Conservation (phyloP, 169 alveolate genomes). For the Plasmodium fragile region DNA sequence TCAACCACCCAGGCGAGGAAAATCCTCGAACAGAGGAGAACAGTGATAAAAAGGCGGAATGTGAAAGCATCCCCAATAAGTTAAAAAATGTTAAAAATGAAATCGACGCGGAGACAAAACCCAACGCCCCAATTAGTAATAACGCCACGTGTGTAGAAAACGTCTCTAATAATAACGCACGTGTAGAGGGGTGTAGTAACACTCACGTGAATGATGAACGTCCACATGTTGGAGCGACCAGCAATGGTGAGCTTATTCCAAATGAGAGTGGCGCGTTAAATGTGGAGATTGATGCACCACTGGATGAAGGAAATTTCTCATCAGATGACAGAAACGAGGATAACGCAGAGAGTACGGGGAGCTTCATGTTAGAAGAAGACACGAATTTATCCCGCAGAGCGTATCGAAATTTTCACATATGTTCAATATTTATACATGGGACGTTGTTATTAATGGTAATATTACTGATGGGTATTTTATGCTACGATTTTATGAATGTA, state of each 20-base stretch:
- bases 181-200: background rate
- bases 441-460: constrained; percentile 28
- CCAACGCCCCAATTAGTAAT: background rate
- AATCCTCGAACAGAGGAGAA: background rate
- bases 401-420: constrained; percentile 54
- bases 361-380: constrained; percentile 69
- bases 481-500: constrained; percentile 14
- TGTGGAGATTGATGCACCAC: background rate
- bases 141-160: background rate
- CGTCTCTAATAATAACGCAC: background rate
- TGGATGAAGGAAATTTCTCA: background rate
- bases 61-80: background rate
- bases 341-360: constrained; percentile 20
- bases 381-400: constrained; percentile 59
- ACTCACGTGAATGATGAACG: background rate
- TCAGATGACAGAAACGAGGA: constrained; percentile 17
- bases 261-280: background rate
- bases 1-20: background rate
- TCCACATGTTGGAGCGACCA: background rate
- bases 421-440: constrained; percentile 69
- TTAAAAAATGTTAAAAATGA: background rate
- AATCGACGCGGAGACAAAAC: background rate
- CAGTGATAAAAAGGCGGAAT: background rate
- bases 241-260: background rate
- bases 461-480: constrained; percentile 30